Conservation (phyloP, 2,329 filamentous ascomycete species). For the Fusarium musae region DNA sequence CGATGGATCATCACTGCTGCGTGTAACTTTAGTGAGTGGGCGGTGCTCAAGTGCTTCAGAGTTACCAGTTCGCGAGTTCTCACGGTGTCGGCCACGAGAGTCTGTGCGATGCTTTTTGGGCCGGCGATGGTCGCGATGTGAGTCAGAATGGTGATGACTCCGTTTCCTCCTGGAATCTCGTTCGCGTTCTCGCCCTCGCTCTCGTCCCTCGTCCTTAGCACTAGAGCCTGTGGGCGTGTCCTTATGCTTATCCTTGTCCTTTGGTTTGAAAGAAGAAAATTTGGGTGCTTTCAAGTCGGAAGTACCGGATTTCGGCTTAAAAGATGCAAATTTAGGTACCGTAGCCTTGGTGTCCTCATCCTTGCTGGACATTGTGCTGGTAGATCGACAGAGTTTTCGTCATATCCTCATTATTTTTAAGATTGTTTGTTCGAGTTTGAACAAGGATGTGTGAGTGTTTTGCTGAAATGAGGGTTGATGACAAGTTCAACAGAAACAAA, state of each 20-base stretch:
- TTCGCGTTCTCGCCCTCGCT: constrained; percentile 29
- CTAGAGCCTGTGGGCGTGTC: constrained; percentile 24
- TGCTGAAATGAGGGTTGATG: not conserved
- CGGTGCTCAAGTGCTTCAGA: constrained; percentile 17
- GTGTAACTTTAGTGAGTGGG: not conserved
- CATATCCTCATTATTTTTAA: constrained; percentile 3
- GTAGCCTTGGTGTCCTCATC: constrained; percentile 38
- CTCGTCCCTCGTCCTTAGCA: constrained; percentile 32
- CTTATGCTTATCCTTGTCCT: constrained; percentile 49
- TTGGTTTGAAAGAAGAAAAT: constrained; percentile 77
- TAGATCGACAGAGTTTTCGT: constrained; percentile 6
- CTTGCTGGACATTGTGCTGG: constrained; percentile 44
- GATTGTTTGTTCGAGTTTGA: too few species aligned
- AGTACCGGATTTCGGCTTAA: constrained; percentile 58
- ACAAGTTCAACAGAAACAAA: not conserved
- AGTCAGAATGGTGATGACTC: constrained; percentile 31
- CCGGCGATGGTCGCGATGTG: constrained; percentile 26
- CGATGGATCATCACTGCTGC: constrained; percentile 30
- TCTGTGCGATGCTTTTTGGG: constrained; percentile 32
- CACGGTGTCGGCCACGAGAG: constrained; percentile 22
- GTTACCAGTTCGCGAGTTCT: constrained; percentile 9
- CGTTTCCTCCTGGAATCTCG: constrained; percentile 35
- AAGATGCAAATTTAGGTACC: constrained; percentile 79
- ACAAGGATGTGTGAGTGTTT: not conserved
- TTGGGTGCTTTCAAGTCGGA: constrained; percentile 61